Evolutionary conservation across 495 filamentous ascomycete species (phyloP), one percentile per base, ranked within the genome.

Genomic region (Lasiosphaeria miniovina): DNA sequence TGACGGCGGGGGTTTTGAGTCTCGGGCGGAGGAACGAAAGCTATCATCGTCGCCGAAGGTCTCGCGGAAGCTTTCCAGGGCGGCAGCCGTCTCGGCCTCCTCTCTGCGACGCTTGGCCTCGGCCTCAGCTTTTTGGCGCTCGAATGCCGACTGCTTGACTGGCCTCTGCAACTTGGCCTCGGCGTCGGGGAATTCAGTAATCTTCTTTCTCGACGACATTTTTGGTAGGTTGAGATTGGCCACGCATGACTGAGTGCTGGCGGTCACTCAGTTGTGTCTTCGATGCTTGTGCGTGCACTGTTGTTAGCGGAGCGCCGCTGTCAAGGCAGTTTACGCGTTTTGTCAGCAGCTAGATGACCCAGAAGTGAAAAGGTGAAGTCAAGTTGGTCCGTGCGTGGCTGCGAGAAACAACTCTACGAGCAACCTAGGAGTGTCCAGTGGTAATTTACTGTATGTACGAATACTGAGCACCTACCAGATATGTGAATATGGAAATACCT

Each of bases 81-180:
- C 93, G 8, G 93, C 93, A 38, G 89, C 90, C 17, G 90, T 96
- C 72, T 96, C 93, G 60, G 87, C 90, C 69, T 88, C 88, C 73
- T 96, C 93, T 58, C 91, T 83, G 64, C 84, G 82, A 38, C 90
- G 88, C 74, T 97, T 98, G 14, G 91, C 93, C 78, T 96, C 90
- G 36, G 90, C 92, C 70, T 96, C 93, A 43, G 90, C 90, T 76
- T 93, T 94, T 65, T 94, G 90, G 57, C 88, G 87, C 74, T 98
- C 93, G 75, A 96, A 98, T 36, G 90, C 83, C 11, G 91, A 95
- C 70, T 96, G 91, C 74, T 93, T 95, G 43, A 81, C 82, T 0
- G 91, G 88, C 10, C 90, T 89, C 32, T 89, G 84, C 45, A 96
- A 86, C 71, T 97, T 98, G 46, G 86, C 83, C 38, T 85, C 84